Evolutionary conservation across 202 grass and related monocot species (phyloP), one percentile per base, ranked within the genome.

Genomic region (Zoysia matrella): DNA sequence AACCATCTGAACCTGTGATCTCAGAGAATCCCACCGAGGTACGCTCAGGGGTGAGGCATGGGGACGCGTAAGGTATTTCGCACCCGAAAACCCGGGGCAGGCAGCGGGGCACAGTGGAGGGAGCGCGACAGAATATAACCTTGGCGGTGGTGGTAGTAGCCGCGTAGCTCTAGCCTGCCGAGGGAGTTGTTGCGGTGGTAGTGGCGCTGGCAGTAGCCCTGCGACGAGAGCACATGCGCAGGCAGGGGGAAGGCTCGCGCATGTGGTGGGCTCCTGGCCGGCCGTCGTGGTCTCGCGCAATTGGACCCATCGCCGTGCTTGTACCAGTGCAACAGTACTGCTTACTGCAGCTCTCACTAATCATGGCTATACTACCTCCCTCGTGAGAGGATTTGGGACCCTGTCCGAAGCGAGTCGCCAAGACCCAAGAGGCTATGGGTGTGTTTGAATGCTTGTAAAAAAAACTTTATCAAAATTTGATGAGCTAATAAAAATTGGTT

Each of bases 21-120:
- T 30, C 22, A 30, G 54, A 15, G 5, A 5, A 30, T 30, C 22
- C 22, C 22, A 30, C 22, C 22, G 22, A 30, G 22, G 22, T 30
- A 30, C 22, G 22, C 22, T 30, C 22, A 30, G 22, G 54, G 54
- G 15, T 1, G 30, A 3, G 43, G 63, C 3, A 64, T 51, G 70
- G 81, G 49, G 15, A 66, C 14, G 63, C 12, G 53, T 56, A 3
- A 69, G 73, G 65, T 78, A 73, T 86, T 86, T 82, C 11, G 73
- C 88, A 67, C 73, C 79, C 88, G 83, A 82, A 82, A 89, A 82
- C 46, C 67, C 83, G 87, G 77, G 9, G 44, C 5, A 57, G 57
- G 65, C 63, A 18, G 54, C 11, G 13, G 54, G 7, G 13, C 9
- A 73, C 43, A n/a, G 11, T 11, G 56, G 47, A 73, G 67, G 83